phyloP scores from a whole-genome alignment of 495 filamentous ascomycete genomes.

The Trichoderma erinaceum region DNA sequence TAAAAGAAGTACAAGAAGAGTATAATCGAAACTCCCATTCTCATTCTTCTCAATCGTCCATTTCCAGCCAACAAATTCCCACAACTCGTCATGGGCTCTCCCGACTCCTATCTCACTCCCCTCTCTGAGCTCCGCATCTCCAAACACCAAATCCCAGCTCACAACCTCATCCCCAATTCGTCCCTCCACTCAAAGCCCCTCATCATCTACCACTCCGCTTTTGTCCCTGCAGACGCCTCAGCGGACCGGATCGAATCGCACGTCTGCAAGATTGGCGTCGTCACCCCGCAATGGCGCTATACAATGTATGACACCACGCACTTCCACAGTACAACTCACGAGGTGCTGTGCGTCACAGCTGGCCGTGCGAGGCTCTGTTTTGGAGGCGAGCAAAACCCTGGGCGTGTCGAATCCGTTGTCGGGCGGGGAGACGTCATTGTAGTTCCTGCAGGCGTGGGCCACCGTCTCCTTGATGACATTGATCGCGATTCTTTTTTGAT shows the following conservation, averaged over 20 bases:
- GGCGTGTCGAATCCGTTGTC: constrained; percentile 49
- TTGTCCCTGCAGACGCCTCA: constrained; percentile 36
- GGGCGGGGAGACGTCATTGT: constrained; percentile 57
- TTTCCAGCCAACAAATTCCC: background rate
- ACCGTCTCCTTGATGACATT: constrained; percentile 55
- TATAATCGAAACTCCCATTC: background rate
- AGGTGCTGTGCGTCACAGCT: constrained; percentile 54
- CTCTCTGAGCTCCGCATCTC: constrained; percentile 47
- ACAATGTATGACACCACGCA: constrained; percentile 60
- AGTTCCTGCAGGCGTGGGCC: constrained; percentile 59
- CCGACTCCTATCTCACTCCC: constrained; percentile 32
- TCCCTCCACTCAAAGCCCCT: constrained; percentile 58
- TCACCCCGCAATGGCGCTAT: constrained; percentile 59
- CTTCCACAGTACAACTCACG: constrained; percentile 62
- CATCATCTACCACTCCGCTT: constrained; percentile 48
- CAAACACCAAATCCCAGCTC: constrained; percentile 52
- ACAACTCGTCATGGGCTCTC: background rate
- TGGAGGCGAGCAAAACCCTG: constrained; percentile 57
- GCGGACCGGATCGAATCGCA: constrained; percentile 45
- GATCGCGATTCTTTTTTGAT: constrained; percentile 50
- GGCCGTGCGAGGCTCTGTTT: constrained; percentile 60
- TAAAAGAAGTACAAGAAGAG: too few species aligned
- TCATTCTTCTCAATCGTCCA: background rate
- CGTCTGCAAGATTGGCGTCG: constrained; percentile 45
- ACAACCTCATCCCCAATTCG: constrained; percentile 56